Conservation (phyloP, 768 basidiomycete species). For the Lyophyllum shimeji region DNA sequence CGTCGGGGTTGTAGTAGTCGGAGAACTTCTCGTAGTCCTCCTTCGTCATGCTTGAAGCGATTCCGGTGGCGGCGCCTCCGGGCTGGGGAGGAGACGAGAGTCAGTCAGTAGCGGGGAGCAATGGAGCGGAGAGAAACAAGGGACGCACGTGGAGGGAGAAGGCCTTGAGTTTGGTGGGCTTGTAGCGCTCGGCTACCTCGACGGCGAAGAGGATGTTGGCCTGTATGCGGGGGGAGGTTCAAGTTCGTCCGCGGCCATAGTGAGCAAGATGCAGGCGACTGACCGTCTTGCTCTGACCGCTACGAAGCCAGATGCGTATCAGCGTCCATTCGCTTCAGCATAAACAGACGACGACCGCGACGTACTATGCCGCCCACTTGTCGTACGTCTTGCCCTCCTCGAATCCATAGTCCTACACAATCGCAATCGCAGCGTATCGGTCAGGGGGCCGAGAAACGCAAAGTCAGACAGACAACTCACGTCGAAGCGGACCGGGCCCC, state of each 20-base stretch:
- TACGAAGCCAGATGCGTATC: neutral
- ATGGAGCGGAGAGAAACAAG: neutral
- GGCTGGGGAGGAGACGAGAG: neutral
- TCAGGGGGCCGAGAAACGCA: no score
- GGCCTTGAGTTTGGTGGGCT: constrained; percentile 6
- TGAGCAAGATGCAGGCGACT: no score
- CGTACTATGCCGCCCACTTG: constrained; percentile 14
- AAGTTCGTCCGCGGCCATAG: no score
- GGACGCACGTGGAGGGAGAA: constrained; percentile 9
- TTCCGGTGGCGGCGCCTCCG: constrained; percentile 7
- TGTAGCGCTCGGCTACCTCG: constrained; percentile 7
- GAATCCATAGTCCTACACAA: constrained; percentile 1
- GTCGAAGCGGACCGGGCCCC: constrained; percentile 10
- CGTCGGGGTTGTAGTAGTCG: constrained; percentile 9
- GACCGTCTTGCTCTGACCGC: neutral
- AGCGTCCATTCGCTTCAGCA: neutral
- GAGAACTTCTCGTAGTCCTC: constrained; percentile 13
- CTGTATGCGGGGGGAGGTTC: neutral
- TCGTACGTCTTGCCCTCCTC: constrained; percentile 10
- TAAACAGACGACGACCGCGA: neutral
- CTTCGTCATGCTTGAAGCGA: constrained; percentile 8
- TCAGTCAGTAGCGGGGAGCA: neutral
- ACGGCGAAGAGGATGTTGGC: constrained; percentile 10
- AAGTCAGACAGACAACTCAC: no score
- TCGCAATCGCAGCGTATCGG: no score